These are phyloP conservation scores for Pezicula radicicola DNA, from an alignment of 2,329 filamentous ascomycete genomes.

Conservation along the genomic window DNA sequence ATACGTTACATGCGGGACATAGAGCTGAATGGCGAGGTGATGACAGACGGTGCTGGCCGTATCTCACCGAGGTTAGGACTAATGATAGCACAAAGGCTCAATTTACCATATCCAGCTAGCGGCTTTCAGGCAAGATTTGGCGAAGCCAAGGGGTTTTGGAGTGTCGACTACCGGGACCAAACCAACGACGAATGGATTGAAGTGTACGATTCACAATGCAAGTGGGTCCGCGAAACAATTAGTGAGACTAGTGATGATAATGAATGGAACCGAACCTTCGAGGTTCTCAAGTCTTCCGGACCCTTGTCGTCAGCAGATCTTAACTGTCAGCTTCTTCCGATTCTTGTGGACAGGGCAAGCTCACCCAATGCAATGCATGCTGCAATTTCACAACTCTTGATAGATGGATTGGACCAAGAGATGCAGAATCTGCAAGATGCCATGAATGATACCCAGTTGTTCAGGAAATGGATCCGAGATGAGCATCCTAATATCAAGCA, in stretches of 20 bases:
- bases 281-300: conserved; percentile 51
- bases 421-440: conserved; percentile 49
- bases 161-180: conserved; percentile 50
- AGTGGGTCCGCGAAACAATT: conserved; percentile 55
- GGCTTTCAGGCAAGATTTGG: conserved; percentile 69
- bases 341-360: conserved; percentile 59
- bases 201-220: conserved; percentile 63
- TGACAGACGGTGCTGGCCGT: conserved; percentile 65
- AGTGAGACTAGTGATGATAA: conserved; percentile 34
- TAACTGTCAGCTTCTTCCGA: conserved; percentile 66
- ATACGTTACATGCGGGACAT: conserved; percentile 35
- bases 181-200: conserved; percentile 59
- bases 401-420: conserved; percentile 45
- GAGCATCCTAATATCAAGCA: conserved; percentile 37
- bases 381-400: conserved; percentile 47
- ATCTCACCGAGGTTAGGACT: conserved; percentile 61
- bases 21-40: conserved; percentile 35
- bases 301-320: conserved; percentile 50
- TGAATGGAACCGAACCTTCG: conserved; percentile 57
- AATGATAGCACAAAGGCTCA: conserved; percentile 47
- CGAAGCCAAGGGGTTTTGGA: conserved; percentile 75
- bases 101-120: conserved; percentile 52
- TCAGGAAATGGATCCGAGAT: conserved; percentile 53
- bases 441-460: conserved; percentile 44
- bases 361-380: conserved; percentile 40